Conservation (phyloP, 176 grass and related monocot genomes). For the Lolium multiflorum region DNA sequence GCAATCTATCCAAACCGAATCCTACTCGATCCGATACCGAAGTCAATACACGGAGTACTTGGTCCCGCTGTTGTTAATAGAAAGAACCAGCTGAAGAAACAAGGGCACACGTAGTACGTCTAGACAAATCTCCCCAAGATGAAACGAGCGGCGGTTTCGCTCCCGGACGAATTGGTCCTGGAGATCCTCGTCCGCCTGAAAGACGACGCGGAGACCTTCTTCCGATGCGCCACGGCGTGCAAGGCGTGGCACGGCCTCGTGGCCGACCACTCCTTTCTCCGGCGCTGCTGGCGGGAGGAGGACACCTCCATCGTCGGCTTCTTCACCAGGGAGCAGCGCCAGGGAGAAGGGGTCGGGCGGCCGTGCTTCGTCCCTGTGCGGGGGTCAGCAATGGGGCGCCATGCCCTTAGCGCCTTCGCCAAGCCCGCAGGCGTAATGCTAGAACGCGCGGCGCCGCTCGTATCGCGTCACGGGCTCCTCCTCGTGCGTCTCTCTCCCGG, state of each 20-base stretch:
- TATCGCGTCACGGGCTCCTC: neutral
- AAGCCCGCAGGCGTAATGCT: neutral
- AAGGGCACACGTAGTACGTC: no score
- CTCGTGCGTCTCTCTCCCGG: neutral
- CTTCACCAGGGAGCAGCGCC: neutral
- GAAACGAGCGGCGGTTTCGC: neutral
- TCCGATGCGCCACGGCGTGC: neutral
- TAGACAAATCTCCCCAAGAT: neutral
- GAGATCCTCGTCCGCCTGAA: neutral
- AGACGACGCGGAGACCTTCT: neutral
- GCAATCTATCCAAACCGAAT: no score
- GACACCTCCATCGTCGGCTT: neutral
- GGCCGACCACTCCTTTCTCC: neutral
- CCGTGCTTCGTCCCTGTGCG: neutral
- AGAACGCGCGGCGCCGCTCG: neutral
- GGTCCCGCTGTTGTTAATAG: no score
- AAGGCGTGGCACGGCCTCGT: neutral
- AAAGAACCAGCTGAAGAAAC: no score
- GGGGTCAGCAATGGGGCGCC: neutral
- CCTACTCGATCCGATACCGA: no score
- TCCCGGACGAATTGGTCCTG: neutral
- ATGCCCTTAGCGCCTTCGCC: neutral
- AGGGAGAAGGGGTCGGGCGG: no score
- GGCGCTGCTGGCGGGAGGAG: neutral
- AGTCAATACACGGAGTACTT: no score